Conservation (phyloP, 1,139 yeast species). For the Nakaseomyces kungkrabaensis region DNA sequence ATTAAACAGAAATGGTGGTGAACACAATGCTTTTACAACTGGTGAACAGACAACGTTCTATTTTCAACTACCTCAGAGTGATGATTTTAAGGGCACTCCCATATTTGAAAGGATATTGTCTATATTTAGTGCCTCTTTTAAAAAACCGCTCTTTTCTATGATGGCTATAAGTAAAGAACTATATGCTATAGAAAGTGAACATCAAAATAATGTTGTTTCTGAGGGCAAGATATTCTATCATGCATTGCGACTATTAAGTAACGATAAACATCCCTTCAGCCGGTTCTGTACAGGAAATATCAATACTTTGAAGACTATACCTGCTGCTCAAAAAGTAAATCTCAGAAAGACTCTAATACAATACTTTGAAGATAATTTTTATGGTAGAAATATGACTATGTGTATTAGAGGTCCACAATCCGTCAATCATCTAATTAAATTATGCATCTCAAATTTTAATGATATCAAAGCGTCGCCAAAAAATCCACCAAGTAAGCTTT, state of each 20-base stretch:
- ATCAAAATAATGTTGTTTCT: slow-evolving; percentile 38
- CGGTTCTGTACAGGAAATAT: slow-evolving; percentile 69
- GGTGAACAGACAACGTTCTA: slow-evolving; percentile 54
- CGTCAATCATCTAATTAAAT: slow-evolving; percentile 42
- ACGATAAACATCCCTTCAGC: slow-evolving; percentile 46
- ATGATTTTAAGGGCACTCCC: slow-evolving; percentile 19
- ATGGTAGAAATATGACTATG: slow-evolving; percentile 47
- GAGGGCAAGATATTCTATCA: slow-evolving; percentile 44
- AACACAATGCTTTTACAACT: slow-evolving; percentile 55
- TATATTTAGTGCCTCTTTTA: slow-evolving; percentile 45
- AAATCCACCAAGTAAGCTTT: neutral
- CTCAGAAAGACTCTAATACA: slow-evolving; percentile 45
- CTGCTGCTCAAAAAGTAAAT: slow-evolving; percentile 37
- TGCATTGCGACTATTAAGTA: slow-evolving; percentile 44
- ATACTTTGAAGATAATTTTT: slow-evolving; percentile 39
- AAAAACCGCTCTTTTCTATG: slow-evolving; percentile 41
- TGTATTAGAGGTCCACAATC: slow-evolving; percentile 60
- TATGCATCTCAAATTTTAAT: slow-evolving; percentile 38
- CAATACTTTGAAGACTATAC: slow-evolving; percentile 45
- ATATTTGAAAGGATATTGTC: slow-evolving; percentile 38
- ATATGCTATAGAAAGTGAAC: slow-evolving; percentile 55
- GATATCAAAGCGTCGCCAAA: slow-evolving; percentile 15
- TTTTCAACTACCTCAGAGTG: slow-evolving; percentile 43
- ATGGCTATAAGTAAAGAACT: slow-evolving; percentile 41
- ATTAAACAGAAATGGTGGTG: slow-evolving; percentile 43